Evolutionary conservation across 148 eudicot genomes (phyloP), one percentile per base, ranked within the genome.

Genomic region (Cornus kousa): DNA sequence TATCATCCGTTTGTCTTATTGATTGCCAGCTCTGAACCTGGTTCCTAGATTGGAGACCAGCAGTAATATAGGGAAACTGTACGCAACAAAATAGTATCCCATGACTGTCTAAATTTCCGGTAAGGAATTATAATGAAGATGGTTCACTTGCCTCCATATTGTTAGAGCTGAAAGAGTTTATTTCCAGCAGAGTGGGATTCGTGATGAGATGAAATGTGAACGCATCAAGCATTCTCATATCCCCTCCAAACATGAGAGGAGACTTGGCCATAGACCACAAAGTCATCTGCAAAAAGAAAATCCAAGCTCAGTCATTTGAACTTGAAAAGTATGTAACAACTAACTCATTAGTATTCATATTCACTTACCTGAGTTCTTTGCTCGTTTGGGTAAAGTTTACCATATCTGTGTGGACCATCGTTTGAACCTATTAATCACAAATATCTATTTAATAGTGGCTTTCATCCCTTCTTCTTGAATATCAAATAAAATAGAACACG

Each of bases 201-300:
- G 97, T 92, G 75, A 97, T 88, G 86, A 97, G 90, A 39, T 83
- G 83, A 71, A 86, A 89, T 9, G 99, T 94, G 57, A 82, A 59
- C 28, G 81, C 79, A 68, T 97, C 97, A 33, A 97, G 90, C 66
- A 85, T 85, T 89, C 99, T 85, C 93, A 97, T 83, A 85, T 97
- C 99, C 59, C 97, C 98, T 78, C 99, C 98, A 78, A 89, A 94
- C 97, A 97, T 94, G 71, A 97, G 89, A 11, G 99, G 99, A 40
- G 99, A 97, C 86, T 88, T 94, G 67, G 91, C 91, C 90, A 97
- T 92, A 72, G 99, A 88, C 99, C 99, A 97, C 79, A 97, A 85
- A 24, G 98, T 91, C 88, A 97, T 88, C 99, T 97, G 92, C 55
- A 48, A 60, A 80, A 75, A 35, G 9, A 68, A 65, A 67, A 60